phyloP scores from a whole-genome alignment of 306 rosid genomes.

The Sophora flavescens region DNA sequence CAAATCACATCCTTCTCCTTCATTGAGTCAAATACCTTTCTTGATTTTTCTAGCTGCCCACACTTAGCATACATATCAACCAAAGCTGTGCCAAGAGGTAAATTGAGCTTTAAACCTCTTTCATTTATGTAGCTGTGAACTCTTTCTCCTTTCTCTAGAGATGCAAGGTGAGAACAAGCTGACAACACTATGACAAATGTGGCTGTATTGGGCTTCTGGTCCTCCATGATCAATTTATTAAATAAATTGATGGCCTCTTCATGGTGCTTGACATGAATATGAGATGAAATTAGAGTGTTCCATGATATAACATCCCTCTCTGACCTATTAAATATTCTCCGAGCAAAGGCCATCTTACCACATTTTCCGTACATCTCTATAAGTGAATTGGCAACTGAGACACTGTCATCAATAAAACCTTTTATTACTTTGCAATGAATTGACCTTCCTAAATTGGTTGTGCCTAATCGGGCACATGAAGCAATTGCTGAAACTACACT shows the following conservation, averaged over 20 bases:
- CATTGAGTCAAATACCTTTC: slow-evolving; percentile 64
- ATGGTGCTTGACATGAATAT: slow-evolving; percentile 53
- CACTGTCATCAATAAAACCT: slow-evolving; percentile 50
- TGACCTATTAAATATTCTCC: slow-evolving; percentile 58
- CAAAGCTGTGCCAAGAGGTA: slow-evolving; percentile 72
- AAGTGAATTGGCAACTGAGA: slow-evolving; percentile 63
- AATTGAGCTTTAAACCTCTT: slow-evolving; percentile 57
- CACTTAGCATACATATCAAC: slow-evolving; percentile 89
- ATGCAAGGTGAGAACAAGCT: slow-evolving; percentile 75
- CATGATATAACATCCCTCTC: slow-evolving; percentile 62
- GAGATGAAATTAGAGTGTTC: slow-evolving; percentile 79
- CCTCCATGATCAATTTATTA: slow-evolving; percentile 62
- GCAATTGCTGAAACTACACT: slow-evolving; percentile 63
- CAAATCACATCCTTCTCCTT: slow-evolving; percentile 68
- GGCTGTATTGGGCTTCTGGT: slow-evolving; percentile 59
- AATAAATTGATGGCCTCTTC: slow-evolving; percentile 62
- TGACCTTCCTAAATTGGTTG: slow-evolving; percentile 62
- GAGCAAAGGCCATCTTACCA: slow-evolving; percentile 55
- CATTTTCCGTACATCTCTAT: slow-evolving; percentile 80
- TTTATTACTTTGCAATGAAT: slow-evolving; percentile 68
- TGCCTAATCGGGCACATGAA: slow-evolving; percentile 62
- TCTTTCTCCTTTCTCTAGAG: slow-evolving; percentile 62
- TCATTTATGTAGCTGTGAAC: slow-evolving; percentile 61
- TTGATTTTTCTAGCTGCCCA: slow-evolving; percentile 70
- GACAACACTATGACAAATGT: slow-evolving; percentile 69